Evolutionary conservation across 805 yeast species (phyloP), one percentile per base, ranked within the genome.

Genomic region (Debaryomyces tyrocola): DNA sequence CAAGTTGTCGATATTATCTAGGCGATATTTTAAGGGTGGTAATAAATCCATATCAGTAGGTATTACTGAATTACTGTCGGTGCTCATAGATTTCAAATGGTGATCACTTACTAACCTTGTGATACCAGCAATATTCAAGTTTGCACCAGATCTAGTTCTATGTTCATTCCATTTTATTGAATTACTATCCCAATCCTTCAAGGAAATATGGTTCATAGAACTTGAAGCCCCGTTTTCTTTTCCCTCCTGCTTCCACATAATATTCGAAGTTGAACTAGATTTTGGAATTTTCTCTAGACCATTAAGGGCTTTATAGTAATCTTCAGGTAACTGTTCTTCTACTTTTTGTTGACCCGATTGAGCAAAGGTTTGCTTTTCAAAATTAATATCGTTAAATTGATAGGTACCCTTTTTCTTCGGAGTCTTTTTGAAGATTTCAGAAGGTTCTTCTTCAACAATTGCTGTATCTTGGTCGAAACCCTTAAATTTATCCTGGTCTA

Each of bases 181-280:
- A 40, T 59, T 56, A 6, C 47, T 52, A 20, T 66, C 63, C 75
- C 75, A 70, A 18, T 67, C 66, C 14, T 64, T 53, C 9, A 63
- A 53, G 7, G 69, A 59, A 14, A 70, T 63, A 44, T 57, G 60
- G 14, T 49, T 45, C 18, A 47, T 18, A n/a, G 42, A 24, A 6
- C 40, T 28, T 11, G 29, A 20, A 17, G 29, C 3, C 35, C 44
- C 15, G n/a, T 38, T 37, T 42, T 40, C 31, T 12, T 33, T 37
- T 27, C 21, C 37, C 11, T 33, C 39, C 10, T 20, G 21, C 17
- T 29, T 11, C 41, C 45, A 40, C 49, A 52, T 43, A 37, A 42
- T 46, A 5, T 37, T 35, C 15, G 14, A 6, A 20, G 38, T 24
- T 14, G 50, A 34, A 12, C 33, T 7, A 14, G 55, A 47, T 34